Base-by-base conservation (phyloP, 2,329 filamentous ascomycete species). In the Apiospora koreana region DNA sequence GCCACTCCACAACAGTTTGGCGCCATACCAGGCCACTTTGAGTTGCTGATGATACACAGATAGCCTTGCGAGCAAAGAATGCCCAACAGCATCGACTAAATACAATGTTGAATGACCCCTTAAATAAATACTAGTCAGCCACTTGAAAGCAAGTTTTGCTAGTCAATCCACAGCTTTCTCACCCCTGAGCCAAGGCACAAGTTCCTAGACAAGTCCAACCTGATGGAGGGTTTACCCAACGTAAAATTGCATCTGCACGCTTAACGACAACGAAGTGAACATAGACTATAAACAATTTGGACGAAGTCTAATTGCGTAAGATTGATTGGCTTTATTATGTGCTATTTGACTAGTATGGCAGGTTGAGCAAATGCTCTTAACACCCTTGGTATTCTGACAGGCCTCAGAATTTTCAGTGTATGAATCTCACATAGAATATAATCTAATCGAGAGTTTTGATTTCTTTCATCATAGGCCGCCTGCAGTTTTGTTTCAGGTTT, bases 401-500 rank as follows among this genome's bases (percentile, higher is more conserved):
- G 70, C 70, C 70, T 71, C 70, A 71, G 70, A 70, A 71, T 71
- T 71, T 71, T 71, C 70, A 71, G 70, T 71, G 70, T 71, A 58
- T 68, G 69, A 68, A 68, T 67, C 68, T 69, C 69, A 54, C 70
- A 69, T 65, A 67, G 65, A 66, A 54, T 71, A 65, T 54, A 65
- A 70, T 66, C 70, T 70, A 41, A 64, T 71, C 68, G 66, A 71
- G 70, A 48, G 50, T 35, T 65, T 62, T 69, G 54, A 67, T 69
- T 66, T 43, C 31, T 38, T 45, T 71, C 70, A 71, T 71, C 70
- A 71, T 71, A 68, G 70, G 70, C 70, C 65, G 25, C 42, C 54
- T 21, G 9, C 42, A 23, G 6, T 42, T 9, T 5, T 25, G 16
- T 18, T 21, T n/a, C n/a, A 12, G 42, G 64, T 23, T 45, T 45